Conservation (phyloP, 1,139 yeast species). For the Geotrichum reessii region DNA sequence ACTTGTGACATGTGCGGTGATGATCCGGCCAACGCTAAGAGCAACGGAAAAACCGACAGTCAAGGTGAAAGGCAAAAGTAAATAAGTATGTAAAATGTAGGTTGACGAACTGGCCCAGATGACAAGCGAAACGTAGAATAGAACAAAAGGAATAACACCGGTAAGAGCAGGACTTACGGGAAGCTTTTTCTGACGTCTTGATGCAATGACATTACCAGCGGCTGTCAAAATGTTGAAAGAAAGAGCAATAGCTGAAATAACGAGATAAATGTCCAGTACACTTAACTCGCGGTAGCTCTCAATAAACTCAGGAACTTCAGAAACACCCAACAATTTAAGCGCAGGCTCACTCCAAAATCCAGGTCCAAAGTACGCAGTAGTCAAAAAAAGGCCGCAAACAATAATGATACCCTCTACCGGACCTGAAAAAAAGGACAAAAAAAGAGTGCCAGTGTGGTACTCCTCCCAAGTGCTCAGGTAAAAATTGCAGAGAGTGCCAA, state of each 20-base stretch:
- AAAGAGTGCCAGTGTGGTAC: conserved; percentile 81
- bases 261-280: conserved; percentile 43
- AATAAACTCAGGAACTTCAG: conserved; percentile 12
- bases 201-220: conserved; percentile 57
- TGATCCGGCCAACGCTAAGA: conserved; percentile 81
- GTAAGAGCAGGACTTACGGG: conserved; percentile 44
- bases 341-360: conserved; percentile 52
- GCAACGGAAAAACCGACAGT: conserved; percentile 75
- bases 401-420: conserved; percentile 91
- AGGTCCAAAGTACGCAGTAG: conserved; percentile 69
- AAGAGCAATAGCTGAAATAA: conserved; percentile 52
- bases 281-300: conserved; percentile 19
- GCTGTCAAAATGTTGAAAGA: conserved; percentile 71
- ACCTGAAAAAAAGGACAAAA: conserved; percentile 75
- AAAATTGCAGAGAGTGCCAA: conserved; percentile 70
- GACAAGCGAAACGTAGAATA: conserved; percentile 54
- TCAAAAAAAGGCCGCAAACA: conserved; percentile 48
- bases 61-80: conserved; percentile 54
- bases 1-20: conserved; percentile 76
- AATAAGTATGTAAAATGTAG: conserved; percentile 40
- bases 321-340: conserved; percentile 13
- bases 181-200: conserved; percentile 40
- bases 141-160: conserved; percentile 68
- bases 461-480: conserved; percentile 95
- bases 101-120: conserved; percentile 45